These are phyloP conservation scores for Dactylellina cionopaga DNA, from an alignment of 2,329 filamentous ascomycete genomes.

Conservation along the genomic window DNA sequence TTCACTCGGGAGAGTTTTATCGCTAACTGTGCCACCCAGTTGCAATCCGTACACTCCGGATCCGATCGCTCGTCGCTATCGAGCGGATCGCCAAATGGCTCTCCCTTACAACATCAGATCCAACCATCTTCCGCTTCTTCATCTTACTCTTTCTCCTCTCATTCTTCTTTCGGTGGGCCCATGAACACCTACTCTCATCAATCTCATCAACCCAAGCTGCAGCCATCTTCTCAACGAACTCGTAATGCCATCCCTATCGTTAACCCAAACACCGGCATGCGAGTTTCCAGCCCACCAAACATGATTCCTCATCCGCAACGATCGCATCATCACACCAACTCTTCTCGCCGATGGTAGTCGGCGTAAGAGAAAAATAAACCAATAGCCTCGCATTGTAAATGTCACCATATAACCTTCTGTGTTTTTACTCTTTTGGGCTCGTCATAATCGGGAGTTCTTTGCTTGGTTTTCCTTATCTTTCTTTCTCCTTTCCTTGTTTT, in stretches of 20 bases:
- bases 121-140: constrained; percentile 73
- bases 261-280: constrained; percentile 89
- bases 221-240: constrained; percentile 85
- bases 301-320: constrained; percentile 61
- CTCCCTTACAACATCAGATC: constrained; percentile 84
- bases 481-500: constrained; percentile 32
- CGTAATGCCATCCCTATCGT: constrained; percentile 98
- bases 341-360: constrained; percentile 59
- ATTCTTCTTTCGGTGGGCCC: constrained; percentile 70
- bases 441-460: constrained; percentile 52
- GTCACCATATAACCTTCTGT: constrained; percentile 43
- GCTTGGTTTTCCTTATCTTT: constrained; percentile 36
- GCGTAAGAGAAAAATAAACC: constrained; percentile 29
- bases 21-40: constrained; percentile 41
- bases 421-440: constrained; percentile 50
- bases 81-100: constrained; percentile 91
- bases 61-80: constrained; percentile 95
- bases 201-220: constrained; percentile 82
- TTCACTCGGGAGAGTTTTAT: constrained; percentile 19
- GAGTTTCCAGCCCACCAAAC: constrained; percentile 82
- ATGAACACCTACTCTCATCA: constrained; percentile 73
- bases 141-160: constrained; percentile 68
- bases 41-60: constrained; percentile 53
- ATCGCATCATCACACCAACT: constrained; percentile 53
- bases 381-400: constrained; percentile 51